These are phyloP conservation scores for Melanomma pulvis-pyrius DNA, from an alignment of 495 filamentous ascomycete genomes.

Conservation along the genomic window DNA sequence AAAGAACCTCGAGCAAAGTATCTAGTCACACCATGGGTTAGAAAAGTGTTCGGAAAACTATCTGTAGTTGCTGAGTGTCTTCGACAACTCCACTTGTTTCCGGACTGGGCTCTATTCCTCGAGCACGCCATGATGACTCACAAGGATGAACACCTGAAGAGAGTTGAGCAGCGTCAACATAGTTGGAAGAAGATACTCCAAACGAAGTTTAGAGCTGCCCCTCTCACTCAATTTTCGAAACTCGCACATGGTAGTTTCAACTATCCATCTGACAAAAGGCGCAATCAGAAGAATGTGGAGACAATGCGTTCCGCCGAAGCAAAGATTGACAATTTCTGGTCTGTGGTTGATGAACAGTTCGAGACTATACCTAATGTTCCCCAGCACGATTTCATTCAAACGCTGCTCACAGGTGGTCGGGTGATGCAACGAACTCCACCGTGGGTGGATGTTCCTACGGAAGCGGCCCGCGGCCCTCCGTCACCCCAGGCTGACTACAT, in stretches of 20 bases:
- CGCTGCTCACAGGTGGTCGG: background rate
- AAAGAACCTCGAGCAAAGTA: conserved; percentile 31
- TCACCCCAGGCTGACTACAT: background rate
- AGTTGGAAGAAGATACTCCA: background rate
- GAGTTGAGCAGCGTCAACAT: background rate
- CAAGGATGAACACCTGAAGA: background rate
- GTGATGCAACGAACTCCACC: conserved; percentile 42
- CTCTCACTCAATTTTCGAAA: conserved; percentile 16
- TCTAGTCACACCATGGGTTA: conserved; percentile 48
- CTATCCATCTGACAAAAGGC: conserved; percentile 56
- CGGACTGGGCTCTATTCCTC: conserved; percentile 52
- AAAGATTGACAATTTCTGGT: conserved; percentile 59
- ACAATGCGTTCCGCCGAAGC: conserved; percentile 51
- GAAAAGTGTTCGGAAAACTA: conserved; percentile 47
- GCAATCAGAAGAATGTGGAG: conserved; percentile 49
- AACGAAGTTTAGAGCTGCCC: background rate
- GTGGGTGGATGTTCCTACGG: conserved; percentile 50
- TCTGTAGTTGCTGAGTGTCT: conserved; percentile 49
- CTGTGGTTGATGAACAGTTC: background rate
- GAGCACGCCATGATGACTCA: conserved; percentile 31
- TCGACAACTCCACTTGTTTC: conserved; percentile 51
- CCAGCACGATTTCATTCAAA: background rate
- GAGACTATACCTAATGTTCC: background rate
- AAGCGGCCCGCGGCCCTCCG: no score
- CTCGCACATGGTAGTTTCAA: conserved; percentile 45